Conservation (phyloP, 257 asterid species). For the Solanum infundibuliforme region DNA sequence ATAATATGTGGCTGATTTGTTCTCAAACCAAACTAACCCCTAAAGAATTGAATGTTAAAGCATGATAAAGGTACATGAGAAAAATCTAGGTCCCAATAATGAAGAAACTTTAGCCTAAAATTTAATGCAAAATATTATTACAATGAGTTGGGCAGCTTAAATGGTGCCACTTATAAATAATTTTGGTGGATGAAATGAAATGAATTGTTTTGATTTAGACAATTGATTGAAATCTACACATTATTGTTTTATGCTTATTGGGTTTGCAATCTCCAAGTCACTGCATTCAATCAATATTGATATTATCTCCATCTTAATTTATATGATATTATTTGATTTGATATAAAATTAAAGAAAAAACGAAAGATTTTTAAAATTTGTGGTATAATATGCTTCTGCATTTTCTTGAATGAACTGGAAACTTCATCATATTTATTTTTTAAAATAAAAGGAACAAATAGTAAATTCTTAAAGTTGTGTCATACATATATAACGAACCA, state of each 20-base stretch:
- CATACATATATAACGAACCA: background rate
- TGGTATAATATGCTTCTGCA: too few relatives aligned
- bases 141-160: background rate
- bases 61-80: background rate
- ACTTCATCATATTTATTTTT: background rate
- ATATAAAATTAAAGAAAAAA: too few relatives aligned
- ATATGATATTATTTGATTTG: too few relatives aligned
- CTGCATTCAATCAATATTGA: background rate
- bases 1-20: background rate
- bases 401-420: background rate
- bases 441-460: background rate
- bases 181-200: background rate
- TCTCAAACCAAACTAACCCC: background rate
- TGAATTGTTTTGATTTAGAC: background rate
- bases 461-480: background rate
- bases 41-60: background rate
- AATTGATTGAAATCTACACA: background rate
- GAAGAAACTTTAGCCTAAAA: background rate
- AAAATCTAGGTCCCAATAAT: background rate
- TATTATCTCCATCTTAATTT: too few relatives aligned
- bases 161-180: background rate
- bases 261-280: background rate
- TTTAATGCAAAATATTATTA: background rate
- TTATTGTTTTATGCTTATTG: background rate
- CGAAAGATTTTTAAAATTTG: accelerated